Conservation (phyloP, 73 alveolate species). For the Paramecium caudatum region DNA sequence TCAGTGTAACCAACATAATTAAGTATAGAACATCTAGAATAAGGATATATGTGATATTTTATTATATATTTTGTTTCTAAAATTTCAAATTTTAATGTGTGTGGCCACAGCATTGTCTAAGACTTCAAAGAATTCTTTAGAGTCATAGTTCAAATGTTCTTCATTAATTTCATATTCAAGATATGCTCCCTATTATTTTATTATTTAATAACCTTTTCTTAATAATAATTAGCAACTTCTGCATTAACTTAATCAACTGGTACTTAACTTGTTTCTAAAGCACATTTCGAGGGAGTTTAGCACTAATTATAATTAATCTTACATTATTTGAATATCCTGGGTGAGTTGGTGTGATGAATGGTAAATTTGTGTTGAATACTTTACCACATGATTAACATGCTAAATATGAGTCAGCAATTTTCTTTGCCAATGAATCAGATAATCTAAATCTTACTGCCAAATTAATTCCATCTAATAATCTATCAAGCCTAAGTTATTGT, state of each 20-base stretch:
- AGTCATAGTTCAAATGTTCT: conserved; percentile 44
- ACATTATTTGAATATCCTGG: conserved; percentile 63
- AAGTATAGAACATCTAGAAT: conserved; percentile 19
- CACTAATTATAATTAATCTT: not conserved
- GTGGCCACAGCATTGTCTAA: conserved; percentile 39
- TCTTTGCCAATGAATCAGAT: conserved; percentile 31
- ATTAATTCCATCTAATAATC: conserved; percentile 62
- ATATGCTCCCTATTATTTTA: conserved; percentile 2
- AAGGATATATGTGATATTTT: conserved; percentile 62
- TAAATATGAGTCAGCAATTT: conserved; percentile 17
- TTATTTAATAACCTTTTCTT: not conserved
- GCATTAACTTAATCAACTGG: conserved; percentile 5
- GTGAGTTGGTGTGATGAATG: conserved; percentile 62
- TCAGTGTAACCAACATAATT: not conserved
- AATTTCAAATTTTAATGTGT: conserved; percentile 54
- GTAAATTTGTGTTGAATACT: conserved; percentile 52
- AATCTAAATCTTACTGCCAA: conserved; percentile 43
- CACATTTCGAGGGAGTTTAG: conserved; percentile 20
- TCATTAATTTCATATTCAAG: conserved; percentile 56
- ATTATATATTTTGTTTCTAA: not conserved
- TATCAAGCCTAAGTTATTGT: conserved; percentile 16
- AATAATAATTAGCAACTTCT: conserved; percentile 51
- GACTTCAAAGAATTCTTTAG: conserved; percentile 32
- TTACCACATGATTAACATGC: conserved; percentile 66
- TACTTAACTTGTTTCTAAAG: conserved; percentile 7